Evolutionary conservation across 2,329 filamentous ascomycete species (phyloP), one percentile per base, ranked within the genome.

Genomic region (Penicillium hordei): DNA sequence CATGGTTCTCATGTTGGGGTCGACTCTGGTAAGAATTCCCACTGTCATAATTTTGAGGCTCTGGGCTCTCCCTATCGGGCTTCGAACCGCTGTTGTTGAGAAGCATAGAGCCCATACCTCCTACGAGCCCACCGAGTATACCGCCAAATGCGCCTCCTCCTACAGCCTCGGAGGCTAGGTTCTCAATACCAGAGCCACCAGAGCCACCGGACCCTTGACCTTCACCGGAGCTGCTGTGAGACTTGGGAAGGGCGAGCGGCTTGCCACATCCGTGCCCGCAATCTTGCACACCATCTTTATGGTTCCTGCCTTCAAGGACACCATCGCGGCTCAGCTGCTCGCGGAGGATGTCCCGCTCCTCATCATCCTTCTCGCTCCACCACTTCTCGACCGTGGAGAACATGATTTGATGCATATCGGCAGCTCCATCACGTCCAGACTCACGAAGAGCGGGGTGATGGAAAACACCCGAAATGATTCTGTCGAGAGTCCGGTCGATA

Each of bases 261-360:
- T 92, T 92, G 59, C 90, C 87, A 70, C 91, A 96, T 51, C 91
- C 91, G 71, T 96, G 91, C 6, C 93, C 93, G 52, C 84, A 87
- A 74, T 97, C 92, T 17, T 91, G 78, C 12, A 93, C 88, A 29
- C 90, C 91, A 66, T 91, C 87, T 75, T 91, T 93, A 78, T 97
- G 93, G 75, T 97, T 97, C 60, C 88, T 82, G 17, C 90, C 90
- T 46, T 85, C 81, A 72, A 86, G 73, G 49, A 97, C 91, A 58
- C 93, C 93, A 0, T 89, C 81, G 19, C 91, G 87, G 66, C 88
- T 90, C 45, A 97, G 83, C 76, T 92, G 89, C 51, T 82, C 76
- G 55, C 91, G 88, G 62, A 94, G 86, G 34, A 86, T 84, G 15
- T 89, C 79, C 65, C 86, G 84, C 57, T 86, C 85, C 31, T 77